These are phyloP conservation scores for Hypoxylon rubiginosum DNA, from an alignment of 2,329 filamentous ascomycete genomes.

Conservation along the genomic window DNA sequence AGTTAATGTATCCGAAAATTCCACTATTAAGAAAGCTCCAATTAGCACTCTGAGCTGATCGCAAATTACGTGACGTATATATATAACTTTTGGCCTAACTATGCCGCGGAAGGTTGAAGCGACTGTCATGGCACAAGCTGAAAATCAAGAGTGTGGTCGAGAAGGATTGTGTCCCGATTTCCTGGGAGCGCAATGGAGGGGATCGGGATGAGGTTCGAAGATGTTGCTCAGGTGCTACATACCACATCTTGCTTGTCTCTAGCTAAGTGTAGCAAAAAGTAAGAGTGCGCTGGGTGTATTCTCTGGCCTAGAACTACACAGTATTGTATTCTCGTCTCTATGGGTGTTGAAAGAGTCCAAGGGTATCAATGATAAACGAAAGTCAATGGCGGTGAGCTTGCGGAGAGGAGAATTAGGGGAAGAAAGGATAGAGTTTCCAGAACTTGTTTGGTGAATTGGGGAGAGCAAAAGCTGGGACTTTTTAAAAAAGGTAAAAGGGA, in stretches of 20 bases:
- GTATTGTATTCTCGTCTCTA: conserved; percentile 18
- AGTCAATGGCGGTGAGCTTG: conserved; percentile 40
- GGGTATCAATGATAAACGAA: conserved; percentile 43
- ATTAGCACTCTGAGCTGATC: conserved; percentile 45
- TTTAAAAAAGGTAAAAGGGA: conserved; percentile 27
- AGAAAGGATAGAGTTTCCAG: conserved; percentile 40
- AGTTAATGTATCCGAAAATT: conserved; percentile 99
- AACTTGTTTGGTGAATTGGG: conserved; percentile 38
- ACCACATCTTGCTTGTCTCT: conserved; percentile 51
- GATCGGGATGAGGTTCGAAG: background rate
- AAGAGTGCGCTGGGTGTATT: conserved; percentile 21
- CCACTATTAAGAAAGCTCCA: conserved; percentile 68
- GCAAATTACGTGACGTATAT: conserved; percentile 12
- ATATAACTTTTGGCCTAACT: conserved; percentile 8
- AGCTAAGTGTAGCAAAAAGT: conserved; percentile 29
- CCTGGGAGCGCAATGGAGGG: conserved; percentile 7
- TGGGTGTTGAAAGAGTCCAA: conserved; percentile 11
- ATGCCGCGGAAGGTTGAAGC: background rate
- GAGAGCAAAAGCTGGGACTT: conserved; percentile 39
- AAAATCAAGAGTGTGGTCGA: conserved; percentile 4
- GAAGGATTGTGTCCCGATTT: conserved; percentile 8
- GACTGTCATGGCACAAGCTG: conserved; percentile 11
- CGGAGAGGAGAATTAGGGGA: conserved; percentile 22
- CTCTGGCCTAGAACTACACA: conserved; percentile 27
- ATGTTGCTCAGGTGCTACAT: conserved; percentile 44